Evolutionary conservation across 345 rosid genomes (phyloP), one percentile per base, ranked within the genome.

Genomic region (Sisymbrium altissimum): DNA sequence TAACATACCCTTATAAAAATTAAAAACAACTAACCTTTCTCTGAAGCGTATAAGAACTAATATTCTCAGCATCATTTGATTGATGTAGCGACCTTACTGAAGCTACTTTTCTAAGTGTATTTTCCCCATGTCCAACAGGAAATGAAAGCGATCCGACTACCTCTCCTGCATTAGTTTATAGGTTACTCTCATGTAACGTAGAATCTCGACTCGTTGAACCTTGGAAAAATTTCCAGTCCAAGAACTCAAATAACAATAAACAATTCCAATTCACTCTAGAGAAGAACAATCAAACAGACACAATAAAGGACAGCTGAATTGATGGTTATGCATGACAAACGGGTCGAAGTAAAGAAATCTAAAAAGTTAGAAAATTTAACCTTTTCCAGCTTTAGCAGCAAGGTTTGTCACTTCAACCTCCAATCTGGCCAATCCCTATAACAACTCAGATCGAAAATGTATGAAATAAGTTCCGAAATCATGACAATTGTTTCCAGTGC

Each of bases 341-440:
- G 10, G 21, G 61, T 48, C 25, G 49, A 77, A 58, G 40, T 38
- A 36, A 18, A 66, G 8, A 71, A 62, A 65, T 64, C 55, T 29
- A 65, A 65, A 17, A 64, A 65, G 66, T 64, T 32, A 64, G 33
- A 58, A 39, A 21, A 58, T 19, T 7, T 35, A 83, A 95, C 99
- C 99, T 88, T 95, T 95, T 76, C 99, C 99, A 82, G 99, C 99
- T 81, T 90, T 95, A 32, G 98, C 97, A 66, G 94, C 96, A 74
- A 95, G 96, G 79, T 95, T 95, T 70, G 99, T 95, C 64, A 95
- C 97, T 86, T 95, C 99, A 64, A 95, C 94, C 84, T 95, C 97
- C 86, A 95, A 82, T 81, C 87, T 92, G 18, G 98, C 97, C 43
- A 49, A 70, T 56, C 89, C 97, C 99, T 92, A 83, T 23, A 57